phyloP scores from a whole-genome alignment of 768 basidiomycete genomes.

The Leccinum boreale region DNA sequence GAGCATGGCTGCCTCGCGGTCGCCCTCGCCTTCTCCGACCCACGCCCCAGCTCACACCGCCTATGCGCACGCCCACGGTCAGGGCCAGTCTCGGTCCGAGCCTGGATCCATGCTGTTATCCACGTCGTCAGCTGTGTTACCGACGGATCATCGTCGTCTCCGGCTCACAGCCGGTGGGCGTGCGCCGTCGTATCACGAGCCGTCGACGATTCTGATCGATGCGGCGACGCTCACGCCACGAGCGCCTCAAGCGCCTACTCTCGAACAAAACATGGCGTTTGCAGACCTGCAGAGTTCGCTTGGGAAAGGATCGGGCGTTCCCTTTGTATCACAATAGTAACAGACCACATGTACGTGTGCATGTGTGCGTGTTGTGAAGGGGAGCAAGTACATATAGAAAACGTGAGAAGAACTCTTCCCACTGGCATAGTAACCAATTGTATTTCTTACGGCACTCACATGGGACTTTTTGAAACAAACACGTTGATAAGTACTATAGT shows the following conservation, averaged over 20 bases:
- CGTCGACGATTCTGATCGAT: slow-evolving; percentile 38
- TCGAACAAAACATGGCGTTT: slow-evolving; percentile 85
- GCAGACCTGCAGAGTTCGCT: slow-evolving; percentile 58
- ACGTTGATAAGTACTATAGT: slow-evolving; percentile 10
- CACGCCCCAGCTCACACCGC: slow-evolving; percentile 3
- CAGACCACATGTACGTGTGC: not conserved
- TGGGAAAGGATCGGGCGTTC: slow-evolving; percentile 26
- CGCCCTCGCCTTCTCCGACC: slow-evolving; percentile 42
- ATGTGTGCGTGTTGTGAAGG: not conserved
- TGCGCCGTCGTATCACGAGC: slow-evolving; percentile 28
- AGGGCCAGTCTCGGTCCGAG: not conserved
- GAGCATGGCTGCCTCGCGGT: slow-evolving; percentile 43
- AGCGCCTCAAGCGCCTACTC: slow-evolving; percentile 56
- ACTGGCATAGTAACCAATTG: slow-evolving; percentile 4
- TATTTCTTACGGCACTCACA: slow-evolving; percentile 14
- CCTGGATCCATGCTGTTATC: not conserved
- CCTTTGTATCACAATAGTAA: slow-evolving; percentile 9
- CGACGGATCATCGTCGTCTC: slow-evolving; percentile 21
- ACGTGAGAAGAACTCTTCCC: not conserved
- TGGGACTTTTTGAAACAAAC: slow-evolving; percentile 10
- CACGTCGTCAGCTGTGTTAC: not conserved
- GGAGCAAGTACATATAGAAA: not conserved
- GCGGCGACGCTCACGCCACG: slow-evolving; percentile 39
- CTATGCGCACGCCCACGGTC: not conserved
- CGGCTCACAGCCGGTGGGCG: slow-evolving; percentile 25